Conservation (phyloP, 129 eudicot species). For the Tagetes patula region DNA sequence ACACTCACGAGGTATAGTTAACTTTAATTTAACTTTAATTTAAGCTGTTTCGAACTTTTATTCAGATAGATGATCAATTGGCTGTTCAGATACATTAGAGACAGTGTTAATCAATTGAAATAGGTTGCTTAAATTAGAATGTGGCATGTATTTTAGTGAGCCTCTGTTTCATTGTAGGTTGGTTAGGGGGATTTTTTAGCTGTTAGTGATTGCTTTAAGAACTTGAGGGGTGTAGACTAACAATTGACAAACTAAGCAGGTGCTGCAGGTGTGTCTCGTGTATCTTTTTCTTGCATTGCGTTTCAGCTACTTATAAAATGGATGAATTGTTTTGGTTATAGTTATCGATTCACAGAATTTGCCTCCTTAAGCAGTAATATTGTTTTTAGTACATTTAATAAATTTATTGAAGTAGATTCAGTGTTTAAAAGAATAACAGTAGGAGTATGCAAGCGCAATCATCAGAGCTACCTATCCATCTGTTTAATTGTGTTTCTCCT, state of each 20-base stretch:
- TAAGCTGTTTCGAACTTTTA: conserved; percentile 10
- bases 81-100: not conserved
- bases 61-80: not conserved
- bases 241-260: conserved; percentile 4
- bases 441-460: conserved; percentile 6
- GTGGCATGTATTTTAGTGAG: not conserved
- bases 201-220: conserved; percentile 5
- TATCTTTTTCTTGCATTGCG: not conserved
- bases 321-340: not conserved
- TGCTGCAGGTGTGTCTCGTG: no score
- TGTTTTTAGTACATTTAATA: conserved; percentile 11
- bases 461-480: not conserved
- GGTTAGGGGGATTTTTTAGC: not conserved
- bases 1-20: conserved; percentile 62
- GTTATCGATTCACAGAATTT: not conserved
- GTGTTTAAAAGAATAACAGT: conserved; percentile 12
- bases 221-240: conserved; percentile 15
- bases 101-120: not conserved
- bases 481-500: not conserved
- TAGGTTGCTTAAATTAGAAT: conserved; percentile 16
- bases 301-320: not conserved
- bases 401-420: not conserved
- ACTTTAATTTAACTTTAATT: not conserved
- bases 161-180: no score
- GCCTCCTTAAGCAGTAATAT: not conserved